Conservation (phyloP, 2,329 filamentous ascomycete genomes). For the Calonectria montana region DNA sequence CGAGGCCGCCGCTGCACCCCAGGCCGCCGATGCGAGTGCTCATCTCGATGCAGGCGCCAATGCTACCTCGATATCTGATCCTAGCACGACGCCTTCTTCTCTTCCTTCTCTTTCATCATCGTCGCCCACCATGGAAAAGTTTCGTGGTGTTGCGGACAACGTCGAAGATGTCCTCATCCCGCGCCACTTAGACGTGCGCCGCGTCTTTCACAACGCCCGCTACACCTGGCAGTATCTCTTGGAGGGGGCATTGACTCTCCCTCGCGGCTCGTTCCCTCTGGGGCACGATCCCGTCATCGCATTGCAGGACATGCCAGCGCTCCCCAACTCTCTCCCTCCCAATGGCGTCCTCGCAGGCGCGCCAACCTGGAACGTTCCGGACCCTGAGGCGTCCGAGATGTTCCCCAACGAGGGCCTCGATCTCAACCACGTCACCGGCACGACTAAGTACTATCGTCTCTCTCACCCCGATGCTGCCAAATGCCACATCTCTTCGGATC, state of each 20-base stretch:
- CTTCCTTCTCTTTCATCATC: conserved; percentile 13
- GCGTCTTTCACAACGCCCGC: conserved; percentile 34
- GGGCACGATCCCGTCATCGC: conserved; percentile 38
- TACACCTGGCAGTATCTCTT: conserved; percentile 39
- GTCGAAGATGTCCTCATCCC: conserved; percentile 39
- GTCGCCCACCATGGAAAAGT: conserved; percentile 17
- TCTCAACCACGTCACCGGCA: conserved; percentile 36
- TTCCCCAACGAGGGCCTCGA: conserved; percentile 26
- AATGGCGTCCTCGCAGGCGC: conserved; percentile 39
- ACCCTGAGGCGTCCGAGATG: conserved; percentile 30
- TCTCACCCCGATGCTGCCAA: conserved; percentile 34
- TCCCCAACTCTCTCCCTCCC: conserved; percentile 36
- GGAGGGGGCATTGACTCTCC: conserved; percentile 30
- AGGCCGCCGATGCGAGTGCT: conserved; percentile 35
- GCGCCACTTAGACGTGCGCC: conserved; percentile 32
- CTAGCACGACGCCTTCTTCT: conserved; percentile 25
- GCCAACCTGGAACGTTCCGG: conserved; percentile 39
- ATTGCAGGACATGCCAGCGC: conserved; percentile 40
- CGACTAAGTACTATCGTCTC: conserved; percentile 43
- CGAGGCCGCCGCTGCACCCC: conserved; percentile 33
- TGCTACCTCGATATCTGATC: conserved; percentile 27
- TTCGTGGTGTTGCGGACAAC: conserved; percentile 29
- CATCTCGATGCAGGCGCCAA: conserved; percentile 23
- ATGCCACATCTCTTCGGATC: conserved; percentile 36
- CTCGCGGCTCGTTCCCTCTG: conserved; percentile 34